Evolutionary conservation across 2,329 filamentous ascomycete genomes (phyloP).

Genomic region (Ophiostoma populinum): DNA sequence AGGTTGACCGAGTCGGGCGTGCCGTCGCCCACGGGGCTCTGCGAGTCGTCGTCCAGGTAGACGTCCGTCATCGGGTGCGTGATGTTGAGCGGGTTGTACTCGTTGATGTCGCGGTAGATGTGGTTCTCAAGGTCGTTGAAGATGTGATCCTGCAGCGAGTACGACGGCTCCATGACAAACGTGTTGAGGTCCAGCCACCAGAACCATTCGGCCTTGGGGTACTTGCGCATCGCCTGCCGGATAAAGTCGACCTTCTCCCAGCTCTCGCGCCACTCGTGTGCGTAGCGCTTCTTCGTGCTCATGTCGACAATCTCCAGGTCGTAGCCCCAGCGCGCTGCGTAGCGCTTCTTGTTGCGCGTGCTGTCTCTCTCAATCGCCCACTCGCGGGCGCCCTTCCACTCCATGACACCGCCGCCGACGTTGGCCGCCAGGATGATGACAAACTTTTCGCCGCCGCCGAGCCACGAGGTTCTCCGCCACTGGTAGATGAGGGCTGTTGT

Average conservation of each 20-base stretch:
- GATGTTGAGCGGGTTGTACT: conserved; percentile 90
- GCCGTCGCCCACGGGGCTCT: conserved; percentile 60
- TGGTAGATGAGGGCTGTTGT: conserved; percentile 31
- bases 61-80: conserved; percentile 58
- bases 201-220: conserved; percentile 95
- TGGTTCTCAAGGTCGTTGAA: conserved; percentile 61
- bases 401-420: conserved; percentile 92
- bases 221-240: conserved; percentile 75
- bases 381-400: conserved; percentile 93
- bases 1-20: conserved; percentile 67
- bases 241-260: conserved; percentile 98
- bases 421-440: conserved; percentile 91
- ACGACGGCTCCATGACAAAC: conserved; percentile 89
- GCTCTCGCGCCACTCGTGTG: conserved; percentile 96
- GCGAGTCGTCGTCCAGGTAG: conserved; percentile 61
- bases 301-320: conserved; percentile 94
- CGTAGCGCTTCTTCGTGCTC: conserved; percentile 96
- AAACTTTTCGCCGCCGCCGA: conserved; percentile 77
- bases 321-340: conserved; percentile 78
- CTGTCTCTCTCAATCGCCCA: conserved; percentile 98
- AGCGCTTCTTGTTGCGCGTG: conserved; percentile 84
- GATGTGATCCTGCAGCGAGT: conserved; percentile 78
- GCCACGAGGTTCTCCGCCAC: conserved; percentile 54
- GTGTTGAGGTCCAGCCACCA: conserved; percentile 99
- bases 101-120: conserved; percentile 89